Conservation (phyloP, 2,329 filamentous ascomycete species). For the Penicillium sp. region DNA sequence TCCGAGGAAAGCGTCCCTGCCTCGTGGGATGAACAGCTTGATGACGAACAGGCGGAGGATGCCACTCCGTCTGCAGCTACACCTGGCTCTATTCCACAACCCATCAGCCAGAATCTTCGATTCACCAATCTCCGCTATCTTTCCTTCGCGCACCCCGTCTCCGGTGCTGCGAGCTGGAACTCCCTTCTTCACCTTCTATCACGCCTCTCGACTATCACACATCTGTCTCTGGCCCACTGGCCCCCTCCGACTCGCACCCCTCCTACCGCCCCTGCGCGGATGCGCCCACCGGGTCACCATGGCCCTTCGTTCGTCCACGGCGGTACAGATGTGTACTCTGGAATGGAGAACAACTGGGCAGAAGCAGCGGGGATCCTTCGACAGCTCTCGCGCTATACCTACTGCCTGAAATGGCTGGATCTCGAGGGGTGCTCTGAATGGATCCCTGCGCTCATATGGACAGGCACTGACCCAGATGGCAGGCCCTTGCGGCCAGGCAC, state of each 20-base stretch:
- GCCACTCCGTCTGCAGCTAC: background rate
- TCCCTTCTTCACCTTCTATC: conserved; percentile 56
- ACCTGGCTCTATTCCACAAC: conserved; percentile 17
- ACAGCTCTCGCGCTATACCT: conserved; percentile 56
- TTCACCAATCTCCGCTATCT: conserved; percentile 60
- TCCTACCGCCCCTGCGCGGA: conserved; percentile 49
- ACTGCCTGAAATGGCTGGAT: conserved; percentile 63
- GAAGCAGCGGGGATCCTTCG: conserved; percentile 60
- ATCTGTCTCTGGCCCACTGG: conserved; percentile 65
- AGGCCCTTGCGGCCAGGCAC: conserved; percentile 22
- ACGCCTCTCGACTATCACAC: conserved; percentile 58
- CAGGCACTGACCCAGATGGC: conserved; percentile 31
- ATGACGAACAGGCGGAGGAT: conserved; percentile 16
- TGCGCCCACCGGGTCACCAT: conserved; percentile 34
- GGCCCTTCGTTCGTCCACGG: conserved; percentile 39
- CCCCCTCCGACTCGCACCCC: conserved; percentile 60
- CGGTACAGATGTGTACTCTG: conserved; percentile 56
- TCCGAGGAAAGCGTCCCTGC: conserved; percentile 29
- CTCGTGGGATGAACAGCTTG: conserved; percentile 45
- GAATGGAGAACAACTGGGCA: conserved; percentile 56
- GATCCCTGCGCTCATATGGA: conserved; percentile 55
- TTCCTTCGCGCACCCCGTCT: conserved; percentile 56
- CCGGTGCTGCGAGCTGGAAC: conserved; percentile 53
- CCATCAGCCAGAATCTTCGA: conserved; percentile 32
- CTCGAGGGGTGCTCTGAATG: conserved; percentile 61